Base-by-base conservation (phyloP, 139 green algal genomes). In the Chlorella sp. region DNA sequence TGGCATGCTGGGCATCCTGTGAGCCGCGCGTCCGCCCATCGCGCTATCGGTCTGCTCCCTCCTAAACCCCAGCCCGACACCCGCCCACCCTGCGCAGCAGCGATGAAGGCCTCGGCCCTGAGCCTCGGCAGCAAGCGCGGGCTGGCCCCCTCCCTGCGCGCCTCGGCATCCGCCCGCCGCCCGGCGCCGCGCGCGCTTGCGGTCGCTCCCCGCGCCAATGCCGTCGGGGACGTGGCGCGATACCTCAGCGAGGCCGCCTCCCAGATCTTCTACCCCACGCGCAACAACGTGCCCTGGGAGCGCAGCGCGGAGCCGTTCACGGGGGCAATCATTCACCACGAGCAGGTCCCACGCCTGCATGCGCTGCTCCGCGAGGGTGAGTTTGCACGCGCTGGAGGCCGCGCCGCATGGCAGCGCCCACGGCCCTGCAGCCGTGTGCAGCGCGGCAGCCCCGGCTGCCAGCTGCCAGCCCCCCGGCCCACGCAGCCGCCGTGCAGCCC, bases 211-310 rank as follows among this genome's bases (percentile, higher is more conserved):
- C 23, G 23, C 21, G 9, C 53, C 36, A 25, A 27, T 23, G 15
- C 59, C n/a, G 45, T 56, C 45, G 38, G 36, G 23, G 71, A 62
- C 23, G 46, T 77, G 23, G 72, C 60, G 23, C 51, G 53, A 35
- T 82, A 82, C 71, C 68, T 82, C 3, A 60, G 67, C 43, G 77
- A 82, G 40, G 77, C 77, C 7, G 67, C 67, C 14, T 51, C 36
- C 12, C 67, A 67, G 35, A 77, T 82, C 23, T 82, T 82, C 63
- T 19, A 35, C 23, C 73, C 73, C 4, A 38, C 66, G 73, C 21
- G 38, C 27, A 58, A 79, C 62, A 48, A 51, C 21, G 74, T 79
- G 40, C 74, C 74, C 4, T 79, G 74, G 74, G 62, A 79, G 74
- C 12, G 19, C 5, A 23, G 23, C 17, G 43, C 33, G 31, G 38